Evolutionary conservation across 257 asterid species (phyloP).

Genomic region (Solanum stenotomum): DNA sequence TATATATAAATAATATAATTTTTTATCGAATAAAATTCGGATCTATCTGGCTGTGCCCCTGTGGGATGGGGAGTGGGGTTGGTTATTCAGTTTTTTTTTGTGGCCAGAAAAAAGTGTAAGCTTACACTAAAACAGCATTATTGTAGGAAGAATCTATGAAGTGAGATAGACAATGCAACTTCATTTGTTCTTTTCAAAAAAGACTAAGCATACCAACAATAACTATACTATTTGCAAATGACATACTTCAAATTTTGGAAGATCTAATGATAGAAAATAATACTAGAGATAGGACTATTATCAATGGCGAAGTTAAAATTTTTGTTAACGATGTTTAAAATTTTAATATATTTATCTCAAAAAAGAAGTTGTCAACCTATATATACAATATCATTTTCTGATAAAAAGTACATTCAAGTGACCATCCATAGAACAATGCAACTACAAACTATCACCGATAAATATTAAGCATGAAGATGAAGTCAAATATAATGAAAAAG

Average conservation of each 20-base stretch:
- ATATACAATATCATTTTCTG: too few relatives aligned
- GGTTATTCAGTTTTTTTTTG: too few relatives aligned
- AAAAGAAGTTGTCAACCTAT: too few relatives aligned
- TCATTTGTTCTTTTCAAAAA: background rate
- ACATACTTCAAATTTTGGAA: background rate
- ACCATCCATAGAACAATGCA: too few relatives aligned
- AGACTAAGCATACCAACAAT: background rate
- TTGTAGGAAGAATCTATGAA: background rate
- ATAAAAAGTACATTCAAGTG: too few relatives aligned
- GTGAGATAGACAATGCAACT: background rate
- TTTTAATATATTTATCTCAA: too few relatives aligned
- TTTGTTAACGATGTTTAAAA: too few relatives aligned
- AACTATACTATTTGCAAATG: background rate
- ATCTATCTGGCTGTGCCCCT: background rate
- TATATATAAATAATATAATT: too few relatives aligned
- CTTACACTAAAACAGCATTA: background rate
- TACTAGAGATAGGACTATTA: background rate
- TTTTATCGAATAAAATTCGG: too few relatives aligned
- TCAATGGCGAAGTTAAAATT: background rate
- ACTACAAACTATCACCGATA: too few relatives aligned
- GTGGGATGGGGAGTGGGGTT: background rate
- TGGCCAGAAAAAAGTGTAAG: too few relatives aligned
- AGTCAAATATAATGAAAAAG: background rate
- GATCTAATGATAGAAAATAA: background rate
- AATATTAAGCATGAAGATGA: background rate